A percentile compares a stretch with the other conserved stretches of the same genome.
These are phyloP conservation scores for Xylaria digitata DNA, from an alignment of 2,329 filamentous ascomycete species.

Conservation along the genomic window DNA sequence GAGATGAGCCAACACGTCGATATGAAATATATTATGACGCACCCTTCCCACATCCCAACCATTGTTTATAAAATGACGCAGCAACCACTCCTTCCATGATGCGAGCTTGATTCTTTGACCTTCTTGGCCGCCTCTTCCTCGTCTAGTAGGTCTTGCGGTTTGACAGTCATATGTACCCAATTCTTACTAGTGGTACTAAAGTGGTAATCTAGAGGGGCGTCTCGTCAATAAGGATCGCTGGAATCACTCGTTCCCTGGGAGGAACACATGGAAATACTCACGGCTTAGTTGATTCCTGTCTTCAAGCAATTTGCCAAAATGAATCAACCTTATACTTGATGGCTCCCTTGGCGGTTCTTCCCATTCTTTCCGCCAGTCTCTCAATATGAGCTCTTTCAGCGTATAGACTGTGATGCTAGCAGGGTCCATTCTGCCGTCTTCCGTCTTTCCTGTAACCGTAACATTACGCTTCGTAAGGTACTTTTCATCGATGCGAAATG, in stretches of 20 bases:
- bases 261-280: constrained; percentile 58
- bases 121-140: constrained; percentile 74
- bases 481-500: constrained; percentile 88
- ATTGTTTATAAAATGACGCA: constrained; percentile 51
- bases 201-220: constrained; percentile 66
- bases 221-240: constrained; percentile 17
- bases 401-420: constrained; percentile 94
- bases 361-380: constrained; percentile 95
- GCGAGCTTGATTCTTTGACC: constrained; percentile 58
- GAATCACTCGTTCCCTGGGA: neutral
- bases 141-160: constrained; percentile 78
- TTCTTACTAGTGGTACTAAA: constrained; percentile 73
- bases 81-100: constrained; percentile 47
- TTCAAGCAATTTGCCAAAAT: constrained; percentile 89
- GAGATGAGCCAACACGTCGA: constrained; percentile 11
- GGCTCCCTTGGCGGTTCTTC: constrained; percentile 86
- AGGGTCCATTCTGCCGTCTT: constrained; percentile 74
- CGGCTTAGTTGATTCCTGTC: constrained; percentile 88
- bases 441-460: constrained; percentile 73
- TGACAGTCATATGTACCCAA: constrained; percentile 82
- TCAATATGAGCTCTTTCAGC: constrained; percentile 90
- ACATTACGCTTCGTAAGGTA: constrained; percentile 87
- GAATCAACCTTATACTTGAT: constrained; percentile 89
- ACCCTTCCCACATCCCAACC: neutral
- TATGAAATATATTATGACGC: constrained; percentile 20